Evolutionary conservation across 1,284 basidiomycete genomes (phyloP).

Genomic region (Naganishia albida): DNA sequence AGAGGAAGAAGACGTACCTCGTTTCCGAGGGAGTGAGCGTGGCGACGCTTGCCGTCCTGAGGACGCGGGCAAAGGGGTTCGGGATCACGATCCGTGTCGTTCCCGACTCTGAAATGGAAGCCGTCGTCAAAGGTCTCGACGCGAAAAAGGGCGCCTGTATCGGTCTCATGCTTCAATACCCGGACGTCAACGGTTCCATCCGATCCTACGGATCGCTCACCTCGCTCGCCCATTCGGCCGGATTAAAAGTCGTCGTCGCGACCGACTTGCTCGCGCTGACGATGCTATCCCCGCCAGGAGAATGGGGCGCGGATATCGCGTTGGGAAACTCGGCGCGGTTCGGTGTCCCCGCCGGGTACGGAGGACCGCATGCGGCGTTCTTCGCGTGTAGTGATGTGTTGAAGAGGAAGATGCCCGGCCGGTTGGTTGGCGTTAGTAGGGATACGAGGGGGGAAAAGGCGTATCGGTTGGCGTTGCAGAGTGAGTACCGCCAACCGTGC

Average conservation of each 20-base stretch:
- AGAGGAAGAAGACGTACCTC: constrained; percentile 72
- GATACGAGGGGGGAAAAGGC: constrained; percentile 82
- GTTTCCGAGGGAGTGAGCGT: constrained; percentile 79
- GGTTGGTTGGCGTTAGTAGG: constrained; percentile 86
- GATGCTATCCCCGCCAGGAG: constrained; percentile 91
- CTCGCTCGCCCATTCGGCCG: constrained; percentile 69
- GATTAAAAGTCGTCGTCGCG: constrained; percentile 79
- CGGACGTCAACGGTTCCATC: constrained; percentile 84
- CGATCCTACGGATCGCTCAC: constrained; percentile 73
- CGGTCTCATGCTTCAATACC: constrained; percentile 88
- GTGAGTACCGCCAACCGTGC: constrained; percentile 57
- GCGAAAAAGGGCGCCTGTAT: constrained; percentile 63
- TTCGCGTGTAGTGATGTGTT: constrained; percentile 90
- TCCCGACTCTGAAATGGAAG: constrained; percentile 60
- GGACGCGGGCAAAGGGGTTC: constrained; percentile 84
- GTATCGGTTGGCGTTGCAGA: constrained; percentile 91
- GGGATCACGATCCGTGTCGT: constrained; percentile 76
- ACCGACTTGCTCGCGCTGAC: constrained; percentile 92
- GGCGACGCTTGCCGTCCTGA: constrained; percentile 82
- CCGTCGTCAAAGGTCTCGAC: constrained; percentile 61
- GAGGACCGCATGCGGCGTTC: constrained; percentile 92
- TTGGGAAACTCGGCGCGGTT: constrained; percentile 94
- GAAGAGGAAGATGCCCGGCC: constrained; percentile 96
- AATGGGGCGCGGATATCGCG: constrained; percentile 97
- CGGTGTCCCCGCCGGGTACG: constrained; percentile 87